Evolutionary conservation across 176 grass and related monocot genomes (phyloP).

Genomic region (Oryza coarctata): DNA sequence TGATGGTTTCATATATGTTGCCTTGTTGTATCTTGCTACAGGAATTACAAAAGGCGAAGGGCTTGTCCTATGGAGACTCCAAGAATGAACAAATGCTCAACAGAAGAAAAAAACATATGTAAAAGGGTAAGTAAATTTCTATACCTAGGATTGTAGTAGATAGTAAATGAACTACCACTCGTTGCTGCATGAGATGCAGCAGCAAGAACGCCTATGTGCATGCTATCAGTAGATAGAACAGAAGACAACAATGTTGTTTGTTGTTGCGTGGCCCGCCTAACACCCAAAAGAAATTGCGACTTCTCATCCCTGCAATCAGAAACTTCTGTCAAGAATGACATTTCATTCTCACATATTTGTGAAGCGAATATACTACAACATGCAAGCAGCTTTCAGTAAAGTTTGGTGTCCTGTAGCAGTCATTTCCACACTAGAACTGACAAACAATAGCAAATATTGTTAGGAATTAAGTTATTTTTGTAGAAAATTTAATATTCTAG

Average conservation of each 20-base stretch:
- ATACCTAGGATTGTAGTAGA: conserved; percentile 96
- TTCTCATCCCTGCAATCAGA: conserved; percentile 76
- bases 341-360: neutral
- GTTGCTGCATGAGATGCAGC: conserved; percentile 95
- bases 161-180: conserved; percentile 75
- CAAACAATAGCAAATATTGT: neutral
- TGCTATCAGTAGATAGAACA: conserved; percentile 92
- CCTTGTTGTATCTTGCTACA: conserved; percentile 73
- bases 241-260: conserved; percentile 69
- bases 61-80: conserved; percentile 63
- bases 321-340: neutral
- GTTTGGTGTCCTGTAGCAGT: neutral
- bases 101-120: conserved; percentile 19
- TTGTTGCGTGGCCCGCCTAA: conserved; percentile 70
- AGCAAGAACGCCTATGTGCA: conserved; percentile 96
- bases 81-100: neutral
- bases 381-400: neutral
- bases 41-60: conserved; percentile 89
- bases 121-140: neutral
- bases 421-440: neutral
- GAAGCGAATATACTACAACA: neutral
- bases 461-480: neutral
- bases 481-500: neutral
- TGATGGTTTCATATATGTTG: conserved; percentile 74
- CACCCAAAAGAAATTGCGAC: conserved; percentile 85